Conservation (phyloP, 208 protist genomes). For the Phytomonas sp. region DNA sequence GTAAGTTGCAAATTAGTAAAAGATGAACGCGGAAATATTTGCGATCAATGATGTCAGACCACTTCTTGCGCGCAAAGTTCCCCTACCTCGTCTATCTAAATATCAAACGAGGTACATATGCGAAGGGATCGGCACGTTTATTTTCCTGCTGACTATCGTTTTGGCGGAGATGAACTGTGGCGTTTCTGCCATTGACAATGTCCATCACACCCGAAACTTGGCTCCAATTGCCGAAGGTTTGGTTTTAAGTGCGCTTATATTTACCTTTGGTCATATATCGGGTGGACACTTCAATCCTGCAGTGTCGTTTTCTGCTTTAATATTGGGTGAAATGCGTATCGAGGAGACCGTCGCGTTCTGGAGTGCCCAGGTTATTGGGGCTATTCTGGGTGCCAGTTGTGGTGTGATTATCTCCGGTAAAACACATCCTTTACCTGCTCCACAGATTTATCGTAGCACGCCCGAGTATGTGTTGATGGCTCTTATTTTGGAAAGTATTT, state of each 20-base stretch:
- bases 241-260: constrained; percentile 73
- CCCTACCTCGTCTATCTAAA: constrained; percentile 36
- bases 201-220: constrained; percentile 59
- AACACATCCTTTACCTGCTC: constrained; percentile 56
- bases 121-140: constrained; percentile 68
- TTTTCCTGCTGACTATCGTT: constrained; percentile 66
- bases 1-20: constrained; percentile 12
- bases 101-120: constrained; percentile 57
- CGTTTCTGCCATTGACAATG: constrained; percentile 45
- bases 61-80: constrained; percentile 46
- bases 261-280: constrained; percentile 77
- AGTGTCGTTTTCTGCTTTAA: constrained; percentile 56
- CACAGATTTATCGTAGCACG: constrained; percentile 57
- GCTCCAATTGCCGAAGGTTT: constrained; percentile 75
- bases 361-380: constrained; percentile 74
- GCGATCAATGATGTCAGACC: constrained; percentile 12
- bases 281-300: constrained; percentile 82
- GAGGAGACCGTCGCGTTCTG: constrained; percentile 75
- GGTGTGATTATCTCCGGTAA: constrained; percentile 55
- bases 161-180: constrained; percentile 75
- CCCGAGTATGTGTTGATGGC: constrained; percentile 56
- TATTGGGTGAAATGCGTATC: constrained; percentile 56
- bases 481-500: constrained; percentile 58
- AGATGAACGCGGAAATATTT: constrained; percentile 10
- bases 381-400: constrained; percentile 40